phyloP scores from a whole-genome alignment of 352 stramenopile species.

The Phytophthora chlamydospora region DNA sequence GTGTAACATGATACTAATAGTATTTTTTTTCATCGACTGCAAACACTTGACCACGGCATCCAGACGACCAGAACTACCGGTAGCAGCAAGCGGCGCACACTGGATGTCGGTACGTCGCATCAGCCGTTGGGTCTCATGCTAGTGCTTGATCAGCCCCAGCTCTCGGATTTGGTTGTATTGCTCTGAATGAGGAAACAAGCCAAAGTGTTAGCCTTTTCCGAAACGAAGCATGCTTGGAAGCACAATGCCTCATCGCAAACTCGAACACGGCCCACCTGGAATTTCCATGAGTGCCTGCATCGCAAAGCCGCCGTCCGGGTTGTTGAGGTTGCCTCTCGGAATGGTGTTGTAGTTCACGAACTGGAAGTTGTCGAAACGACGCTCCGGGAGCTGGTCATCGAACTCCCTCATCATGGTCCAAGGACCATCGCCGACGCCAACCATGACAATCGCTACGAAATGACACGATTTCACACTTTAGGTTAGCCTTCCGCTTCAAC shows the following conservation, averaged over 20 bases:
- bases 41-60: too few relatives aligned
- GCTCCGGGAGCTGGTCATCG: conserved; percentile 68
- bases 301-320: conserved; percentile 49
- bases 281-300: conserved; percentile 57
- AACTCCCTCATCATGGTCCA: conserved; percentile 84
- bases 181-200: conserved; percentile 30
- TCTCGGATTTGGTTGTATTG: conserved; percentile 64
- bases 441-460: conserved; percentile 53
- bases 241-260: conserved; percentile 35
- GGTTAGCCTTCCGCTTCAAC: not conserved
- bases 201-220: not conserved
- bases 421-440: conserved; percentile 78
- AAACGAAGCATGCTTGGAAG: conserved; percentile 43
- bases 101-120: not conserved
- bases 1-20: too few relatives aligned
- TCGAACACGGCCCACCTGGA: conserved; percentile 46
- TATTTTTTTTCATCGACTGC: too few relatives aligned
- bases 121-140: not conserved
- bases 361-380: conserved; percentile 86
- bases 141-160: conserved; percentile 51
- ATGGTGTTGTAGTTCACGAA: conserved; percentile 84
- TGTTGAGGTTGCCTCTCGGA: conserved; percentile 37
- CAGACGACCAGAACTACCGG: too few relatives aligned
- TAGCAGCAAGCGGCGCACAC: too few relatives aligned
- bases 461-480: conserved; percentile 13